These are phyloP conservation scores for Quambalaria eucalypti DNA, from an alignment of 1,284 basidiomycete species.

Conservation along the genomic window DNA sequence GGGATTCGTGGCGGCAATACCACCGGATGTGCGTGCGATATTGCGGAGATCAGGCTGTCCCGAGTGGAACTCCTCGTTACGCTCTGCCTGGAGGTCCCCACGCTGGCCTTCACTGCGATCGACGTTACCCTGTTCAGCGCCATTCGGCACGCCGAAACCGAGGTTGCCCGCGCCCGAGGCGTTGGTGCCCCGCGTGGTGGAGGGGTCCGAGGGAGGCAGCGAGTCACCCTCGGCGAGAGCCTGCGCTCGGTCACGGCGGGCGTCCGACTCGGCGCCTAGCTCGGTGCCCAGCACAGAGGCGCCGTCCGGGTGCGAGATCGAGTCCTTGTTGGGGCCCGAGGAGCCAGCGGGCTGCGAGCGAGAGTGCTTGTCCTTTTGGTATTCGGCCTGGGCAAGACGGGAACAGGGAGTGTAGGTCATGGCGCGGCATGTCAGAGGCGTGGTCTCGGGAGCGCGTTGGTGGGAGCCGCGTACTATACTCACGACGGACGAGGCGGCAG, in stretches of 20 bases:
- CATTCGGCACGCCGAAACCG: conserved; percentile 5
- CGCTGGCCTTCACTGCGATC: not conserved
- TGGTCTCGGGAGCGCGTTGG: too few species aligned
- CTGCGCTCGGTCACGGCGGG: conserved; percentile 1
- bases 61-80: not conserved
- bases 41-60: conserved; percentile 2
- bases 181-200: not conserved
- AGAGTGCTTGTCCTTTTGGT: conserved; percentile 1
- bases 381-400: not conserved
- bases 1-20: conserved; percentile 1
- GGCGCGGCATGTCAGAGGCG: too few species aligned
- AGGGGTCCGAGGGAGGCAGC: conserved; percentile 1
- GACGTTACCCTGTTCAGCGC: conserved; percentile 1
- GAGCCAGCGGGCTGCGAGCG: not conserved
- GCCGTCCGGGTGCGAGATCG: not conserved
- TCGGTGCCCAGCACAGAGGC: conserved; percentile 5
- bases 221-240: conserved; percentile 4
- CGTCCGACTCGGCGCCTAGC: conserved; percentile 6
- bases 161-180: conserved; percentile 3
- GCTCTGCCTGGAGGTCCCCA: not conserved
- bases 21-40: conserved; percentile 2
- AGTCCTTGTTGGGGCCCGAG: conserved; percentile 8
- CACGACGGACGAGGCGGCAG: conserved; percentile 2
- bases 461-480: not conserved
- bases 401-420: not conserved